A percentile compares a stretch with the other conserved stretches of the same genome.
phyloP scores from a whole-genome alignment of 1,284 basidiomycete genomes.

The Tranzscheliella williamsii region DNA sequence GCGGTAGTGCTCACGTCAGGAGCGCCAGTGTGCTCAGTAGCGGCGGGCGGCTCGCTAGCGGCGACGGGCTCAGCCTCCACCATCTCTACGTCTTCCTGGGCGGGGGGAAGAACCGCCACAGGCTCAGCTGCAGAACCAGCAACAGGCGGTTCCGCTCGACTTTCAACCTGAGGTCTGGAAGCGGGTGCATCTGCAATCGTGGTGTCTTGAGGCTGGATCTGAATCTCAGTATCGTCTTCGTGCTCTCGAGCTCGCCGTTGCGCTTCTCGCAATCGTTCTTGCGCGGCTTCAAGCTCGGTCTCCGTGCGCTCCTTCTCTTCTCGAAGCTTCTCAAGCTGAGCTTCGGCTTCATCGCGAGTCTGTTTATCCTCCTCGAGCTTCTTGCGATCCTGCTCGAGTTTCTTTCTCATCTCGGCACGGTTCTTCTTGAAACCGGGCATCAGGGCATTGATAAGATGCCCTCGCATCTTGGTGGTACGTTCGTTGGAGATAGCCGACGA shows the following conservation, averaged over 20 bases:
- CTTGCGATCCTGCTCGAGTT: slow-evolving; percentile 50
- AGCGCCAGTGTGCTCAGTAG: neutral
- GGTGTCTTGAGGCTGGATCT: neutral
- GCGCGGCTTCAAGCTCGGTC: slow-evolving; percentile 48
- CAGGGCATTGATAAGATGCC: slow-evolving; percentile 77
- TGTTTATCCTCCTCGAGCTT: slow-evolving; percentile 16
- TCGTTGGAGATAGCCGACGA: slow-evolving; percentile 71
- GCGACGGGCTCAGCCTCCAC: slow-evolving; percentile 21
- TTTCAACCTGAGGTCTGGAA: neutral
- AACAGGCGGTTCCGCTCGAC: neutral
- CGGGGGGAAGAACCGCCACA: neutral
- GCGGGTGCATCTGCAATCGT: neutral
- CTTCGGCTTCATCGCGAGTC: slow-evolving; percentile 44
- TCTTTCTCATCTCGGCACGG: slow-evolving; percentile 29
- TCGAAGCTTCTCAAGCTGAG: slow-evolving; percentile 30
- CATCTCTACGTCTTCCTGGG: slow-evolving; percentile 51
- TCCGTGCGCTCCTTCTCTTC: slow-evolving; percentile 35
- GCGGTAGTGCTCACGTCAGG: neutral
- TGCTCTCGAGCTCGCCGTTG: slow-evolving; percentile 56
- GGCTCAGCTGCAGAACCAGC: neutral
- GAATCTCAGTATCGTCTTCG: neutral
- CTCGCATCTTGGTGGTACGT: slow-evolving; percentile 71
- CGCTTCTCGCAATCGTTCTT: slow-evolving; percentile 52
- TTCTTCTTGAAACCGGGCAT: slow-evolving; percentile 67
- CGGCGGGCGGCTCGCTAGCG: neutral